Conservation (phyloP, 345 rosid species). For the Eutrema heterophyllum region DNA sequence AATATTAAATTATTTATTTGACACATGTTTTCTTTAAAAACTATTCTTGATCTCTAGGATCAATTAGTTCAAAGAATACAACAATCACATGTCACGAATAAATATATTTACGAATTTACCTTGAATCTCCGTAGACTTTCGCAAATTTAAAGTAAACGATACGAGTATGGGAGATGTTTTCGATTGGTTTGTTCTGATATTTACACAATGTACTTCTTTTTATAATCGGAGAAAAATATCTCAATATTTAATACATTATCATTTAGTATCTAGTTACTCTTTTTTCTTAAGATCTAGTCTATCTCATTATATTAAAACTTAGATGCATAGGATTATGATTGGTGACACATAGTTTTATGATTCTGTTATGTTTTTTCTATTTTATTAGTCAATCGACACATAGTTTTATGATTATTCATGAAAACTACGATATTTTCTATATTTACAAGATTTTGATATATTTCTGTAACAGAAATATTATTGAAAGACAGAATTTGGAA, state of each 20-base stretch:
- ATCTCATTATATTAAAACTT: neutral
- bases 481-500: too few relatives aligned
- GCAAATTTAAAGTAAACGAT: neutral
- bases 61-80: too few relatives aligned
- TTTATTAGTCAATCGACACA: neutral
- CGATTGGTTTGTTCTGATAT: neutral
- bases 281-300: neutral
- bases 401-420: neutral
- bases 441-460: too few relatives aligned
- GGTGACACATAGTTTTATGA: neutral
- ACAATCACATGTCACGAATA: too few relatives aligned
- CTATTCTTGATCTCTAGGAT: too few relatives aligned
- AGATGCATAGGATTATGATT: neutral
- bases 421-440: neutral
- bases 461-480: too few relatives aligned
- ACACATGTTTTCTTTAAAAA: too few relatives aligned
- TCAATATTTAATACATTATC: neutral
- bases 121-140: neutral
- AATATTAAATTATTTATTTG: neutral
- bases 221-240: neutral
- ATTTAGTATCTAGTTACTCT: neutral
- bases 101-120: neutral
- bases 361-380: too few relatives aligned
- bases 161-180: neutral
- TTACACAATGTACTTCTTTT: neutral